Percentiles rank a stretch among this genome's conserved stretches.
These are phyloP conservation scores for Fusarium sp. DNA, from an alignment of 2,329 filamentous ascomycete genomes.

Conservation along the genomic window DNA sequence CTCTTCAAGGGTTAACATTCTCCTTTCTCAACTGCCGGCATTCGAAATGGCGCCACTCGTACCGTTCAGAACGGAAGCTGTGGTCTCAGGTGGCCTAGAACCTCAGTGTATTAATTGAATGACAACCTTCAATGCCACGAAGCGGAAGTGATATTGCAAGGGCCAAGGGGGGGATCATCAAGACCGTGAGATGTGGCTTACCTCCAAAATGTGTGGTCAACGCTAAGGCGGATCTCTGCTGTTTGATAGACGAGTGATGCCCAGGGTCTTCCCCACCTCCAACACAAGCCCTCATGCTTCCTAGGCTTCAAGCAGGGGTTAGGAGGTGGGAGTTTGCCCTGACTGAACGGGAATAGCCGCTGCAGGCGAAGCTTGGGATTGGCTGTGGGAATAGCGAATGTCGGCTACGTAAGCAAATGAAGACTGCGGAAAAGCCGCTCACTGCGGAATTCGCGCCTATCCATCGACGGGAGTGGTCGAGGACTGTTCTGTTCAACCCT, in stretches of 20 bases:
- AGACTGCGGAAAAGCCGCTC: slow-evolving; percentile 22
- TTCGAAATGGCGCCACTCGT: slow-evolving; percentile 24
- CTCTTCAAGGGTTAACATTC: not conserved
- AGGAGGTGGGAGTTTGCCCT: slow-evolving; percentile 27
- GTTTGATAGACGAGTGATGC: slow-evolving; percentile 12
- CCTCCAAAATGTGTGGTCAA: slow-evolving; percentile 24
- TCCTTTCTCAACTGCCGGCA: slow-evolving; percentile 26
- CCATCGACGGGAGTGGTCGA: slow-evolving; percentile 15
- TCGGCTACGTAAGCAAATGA: slow-evolving; percentile 29
- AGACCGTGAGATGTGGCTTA: slow-evolving; percentile 27
- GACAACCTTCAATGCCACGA: slow-evolving; percentile 22
- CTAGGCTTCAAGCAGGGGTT: slow-evolving; percentile 31
- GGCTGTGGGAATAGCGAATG: not conserved
- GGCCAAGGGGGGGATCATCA: not conserved
- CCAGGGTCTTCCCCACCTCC: slow-evolving; percentile 36
- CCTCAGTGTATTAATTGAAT: not conserved
- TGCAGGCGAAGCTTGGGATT: slow-evolving; percentile 1
- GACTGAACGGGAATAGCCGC: slow-evolving; percentile 29
- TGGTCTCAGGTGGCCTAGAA: slow-evolving; percentile 29
- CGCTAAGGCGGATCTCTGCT: slow-evolving; percentile 38
- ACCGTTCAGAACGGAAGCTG: not conserved
- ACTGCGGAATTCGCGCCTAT: slow-evolving; percentile 39
- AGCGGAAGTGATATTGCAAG: slow-evolving; percentile 14
- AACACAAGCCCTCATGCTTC: slow-evolving; percentile 17
- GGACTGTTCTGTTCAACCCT: not conserved